Conservation (phyloP, 2,329 filamentous ascomycete species). For the Pyricularia sp. region DNA sequence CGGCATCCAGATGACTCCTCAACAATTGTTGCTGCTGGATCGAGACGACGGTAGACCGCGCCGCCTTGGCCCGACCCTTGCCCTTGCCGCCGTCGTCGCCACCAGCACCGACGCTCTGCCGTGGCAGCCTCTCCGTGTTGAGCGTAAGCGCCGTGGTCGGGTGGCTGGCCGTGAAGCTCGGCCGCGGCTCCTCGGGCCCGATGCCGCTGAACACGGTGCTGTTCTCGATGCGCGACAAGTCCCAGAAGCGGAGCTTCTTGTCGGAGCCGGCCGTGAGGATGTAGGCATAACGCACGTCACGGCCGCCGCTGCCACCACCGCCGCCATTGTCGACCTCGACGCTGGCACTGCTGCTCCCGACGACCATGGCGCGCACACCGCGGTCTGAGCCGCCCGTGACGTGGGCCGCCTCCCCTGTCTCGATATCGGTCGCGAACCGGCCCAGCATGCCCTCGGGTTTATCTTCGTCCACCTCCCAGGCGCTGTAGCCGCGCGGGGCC, state of each 20-base stretch:
- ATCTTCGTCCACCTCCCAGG: conserved; percentile 85
- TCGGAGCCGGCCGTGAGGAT: conserved; percentile 81
- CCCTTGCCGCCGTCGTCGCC: conserved; percentile 11
- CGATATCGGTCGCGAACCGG: conserved; percentile 66
- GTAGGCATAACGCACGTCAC: conserved; percentile 66
- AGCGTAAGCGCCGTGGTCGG: conserved; percentile 50
- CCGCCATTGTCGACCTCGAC: conserved; percentile 16
- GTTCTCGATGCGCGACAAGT: conserved; percentile 62
- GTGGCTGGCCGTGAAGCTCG: conserved; percentile 56
- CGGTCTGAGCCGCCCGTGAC: conserved; percentile 34
- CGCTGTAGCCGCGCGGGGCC: conserved; percentile 54
- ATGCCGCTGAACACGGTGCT: conserved; percentile 73
- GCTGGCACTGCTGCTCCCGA: conserved; percentile 39
- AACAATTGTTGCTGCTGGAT: conserved; percentile 77
- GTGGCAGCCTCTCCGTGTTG: conserved; percentile 48
- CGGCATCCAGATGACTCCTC: conserved; percentile 73
- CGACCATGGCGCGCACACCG: conserved; percentile 62
- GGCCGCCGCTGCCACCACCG: conserved; percentile 32
- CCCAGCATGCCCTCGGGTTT: conserved; percentile 74
- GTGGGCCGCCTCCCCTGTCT: conserved; percentile 26
- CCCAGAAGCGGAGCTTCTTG: conserved; percentile 89
- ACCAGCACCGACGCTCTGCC: conserved; percentile 16
- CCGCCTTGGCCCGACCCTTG: conserved; percentile 24
- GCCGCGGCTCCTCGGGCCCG: conserved; percentile 53
- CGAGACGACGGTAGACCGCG: conserved; percentile 73